Evolutionary conservation across 192 early-diverging fungal species (phyloP).

Genomic region (Dissophora globulifera): DNA sequence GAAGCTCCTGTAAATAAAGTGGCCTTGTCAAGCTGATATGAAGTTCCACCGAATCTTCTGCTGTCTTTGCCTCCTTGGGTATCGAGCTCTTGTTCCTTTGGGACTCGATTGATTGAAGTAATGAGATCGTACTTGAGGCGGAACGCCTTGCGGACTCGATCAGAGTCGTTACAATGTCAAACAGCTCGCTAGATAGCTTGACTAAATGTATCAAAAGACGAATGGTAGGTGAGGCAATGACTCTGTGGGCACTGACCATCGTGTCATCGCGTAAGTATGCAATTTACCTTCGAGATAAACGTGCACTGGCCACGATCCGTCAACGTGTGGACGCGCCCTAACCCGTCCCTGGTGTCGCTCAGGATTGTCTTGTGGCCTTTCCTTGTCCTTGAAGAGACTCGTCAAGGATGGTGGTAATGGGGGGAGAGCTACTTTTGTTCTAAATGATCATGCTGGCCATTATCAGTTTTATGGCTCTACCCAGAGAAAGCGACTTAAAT

Average conservation of each 20-base stretch:
- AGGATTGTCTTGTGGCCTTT: conserved; percentile 25
- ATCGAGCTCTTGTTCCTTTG: background rate
- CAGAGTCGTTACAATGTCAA: conserved; percentile 24
- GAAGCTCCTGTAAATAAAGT: conserved; percentile 37
- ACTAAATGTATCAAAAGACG: too few relatives aligned
- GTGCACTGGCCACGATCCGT: conserved; percentile 49
- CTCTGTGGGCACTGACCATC: too few relatives aligned
- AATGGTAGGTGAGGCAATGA: too few relatives aligned
- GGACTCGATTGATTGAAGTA: conserved; percentile 28
- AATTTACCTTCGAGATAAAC: conserved; percentile 46
- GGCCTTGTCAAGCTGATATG: conserved; percentile 46
- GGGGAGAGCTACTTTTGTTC: conserved; percentile 21
- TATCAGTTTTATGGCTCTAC: too few relatives aligned
- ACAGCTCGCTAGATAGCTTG: conserved; percentile 36
- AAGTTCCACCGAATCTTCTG: conserved; percentile 30
- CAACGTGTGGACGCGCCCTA: conserved; percentile 22
- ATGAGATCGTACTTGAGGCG: conserved; percentile 15
- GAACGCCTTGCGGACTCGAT: conserved; percentile 10
- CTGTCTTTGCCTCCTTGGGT: conserved; percentile 11
- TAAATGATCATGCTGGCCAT: too few relatives aligned
- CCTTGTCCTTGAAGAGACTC: conserved; percentile 39
- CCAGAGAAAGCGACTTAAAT: too few relatives aligned
- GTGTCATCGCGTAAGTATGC: too few relatives aligned
- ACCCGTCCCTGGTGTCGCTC: conserved; percentile 24
- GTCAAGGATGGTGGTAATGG: conserved; percentile 32